Evolutionary conservation across 2,329 filamentous ascomycete genomes (phyloP), one percentile per base, ranked within the genome.

Genomic region (Penicillium psychrosexuale): DNA sequence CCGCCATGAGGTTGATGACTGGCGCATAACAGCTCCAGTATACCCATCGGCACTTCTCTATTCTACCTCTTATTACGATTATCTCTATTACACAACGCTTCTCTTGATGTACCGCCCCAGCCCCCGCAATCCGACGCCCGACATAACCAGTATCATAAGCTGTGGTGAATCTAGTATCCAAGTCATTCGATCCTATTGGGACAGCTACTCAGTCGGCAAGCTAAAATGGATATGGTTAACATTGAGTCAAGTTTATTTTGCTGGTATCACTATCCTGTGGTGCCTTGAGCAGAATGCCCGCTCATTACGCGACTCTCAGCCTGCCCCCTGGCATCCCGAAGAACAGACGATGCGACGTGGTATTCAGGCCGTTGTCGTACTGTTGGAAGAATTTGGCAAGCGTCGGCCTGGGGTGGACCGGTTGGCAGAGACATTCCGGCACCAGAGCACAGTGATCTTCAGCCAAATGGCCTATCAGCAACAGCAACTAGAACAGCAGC

Each of bases 141-240:
- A 74, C 36, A 57, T 61, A 2, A 66, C 60, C n/a, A 72, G 69
- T 56, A 72, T 74, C 36, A 59, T 73, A 47, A 70, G 69, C 57
- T 74, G 72, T 50, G 72, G 72, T 6, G 69, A 74, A 51, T 72
- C 72, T 36, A 73, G 71, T 47, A 67, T 74, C 15, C 68, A 72
- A 39, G 67, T 74, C 6, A 69, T 74, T 15, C 68, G 71, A 24
- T 73, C 72, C 1, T 74, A 73, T 46, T 74, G 71, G 70, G 71
- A 74, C 54, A 73, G 65, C 46, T 74, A 73, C 44, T 71, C 71
- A 0, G 61, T 69, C 30, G 72, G 72, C 36, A 74, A 74, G 51
- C 60, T 74, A 17, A 74, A 74, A 56, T 74, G 72, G 72, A 73
- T 74, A 37, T 74, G 72, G 72, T 61, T 74, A 44, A 74, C 72